Conservation (phyloP, 805 yeast genomes). For the Lachancea dasiensis region DNA sequence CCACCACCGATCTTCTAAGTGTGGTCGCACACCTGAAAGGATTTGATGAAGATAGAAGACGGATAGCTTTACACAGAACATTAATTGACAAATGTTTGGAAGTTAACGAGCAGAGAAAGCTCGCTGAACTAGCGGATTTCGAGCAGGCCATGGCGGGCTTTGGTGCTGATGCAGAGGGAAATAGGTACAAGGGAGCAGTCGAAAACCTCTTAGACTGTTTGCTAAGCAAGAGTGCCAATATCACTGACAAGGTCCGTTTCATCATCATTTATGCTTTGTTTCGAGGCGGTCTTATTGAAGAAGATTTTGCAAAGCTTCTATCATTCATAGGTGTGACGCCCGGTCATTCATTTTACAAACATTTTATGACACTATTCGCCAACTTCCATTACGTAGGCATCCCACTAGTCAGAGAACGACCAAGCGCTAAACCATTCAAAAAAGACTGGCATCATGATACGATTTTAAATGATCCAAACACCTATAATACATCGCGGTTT, state of each 20-base stretch:
- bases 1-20: conserved; percentile 65
- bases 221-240: conserved; percentile 41
- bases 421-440: conserved; percentile 39
- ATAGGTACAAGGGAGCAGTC: conserved; percentile 51
- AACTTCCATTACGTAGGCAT: conserved; percentile 57
- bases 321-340: conserved; percentile 43
- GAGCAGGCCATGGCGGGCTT: conserved; percentile 78
- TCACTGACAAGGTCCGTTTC: conserved; percentile 67
- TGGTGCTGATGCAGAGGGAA: conserved; percentile 65
- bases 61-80: conserved; percentile 52
- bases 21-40: conserved; percentile 67
- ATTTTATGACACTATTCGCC: conserved; percentile 47
- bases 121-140: conserved; percentile 72
- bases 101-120: conserved; percentile 48
- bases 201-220: conserved; percentile 56
- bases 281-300: conserved; percentile 73
- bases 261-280: conserved; percentile 69
- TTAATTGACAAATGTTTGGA: conserved; percentile 61
- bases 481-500: conserved; percentile 63
- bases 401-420: conserved; percentile 41
- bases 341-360: conserved; percentile 35
- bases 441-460: conserved; percentile 52
- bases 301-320: conserved; percentile 66
- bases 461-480: conserved; percentile 30
- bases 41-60: conserved; percentile 60